phyloP scores from a whole-genome alignment of 176 grass and related monocot genomes.

The Raddia guianensis region DNA sequence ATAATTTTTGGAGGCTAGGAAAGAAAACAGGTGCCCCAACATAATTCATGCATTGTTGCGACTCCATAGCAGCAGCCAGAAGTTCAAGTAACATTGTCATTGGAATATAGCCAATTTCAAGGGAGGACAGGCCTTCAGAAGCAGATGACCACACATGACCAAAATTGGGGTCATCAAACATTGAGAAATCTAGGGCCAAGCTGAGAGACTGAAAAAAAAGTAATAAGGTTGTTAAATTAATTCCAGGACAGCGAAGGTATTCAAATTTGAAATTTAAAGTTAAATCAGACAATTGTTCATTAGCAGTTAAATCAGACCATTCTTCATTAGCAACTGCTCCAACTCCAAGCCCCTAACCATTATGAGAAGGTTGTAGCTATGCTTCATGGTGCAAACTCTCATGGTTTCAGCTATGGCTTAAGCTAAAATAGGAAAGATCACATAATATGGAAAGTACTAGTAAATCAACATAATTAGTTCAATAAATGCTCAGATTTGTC shows the following conservation, averaged over 20 bases:
- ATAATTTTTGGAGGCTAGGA: slow-evolving; percentile 76
- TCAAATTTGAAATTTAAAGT: not conserved
- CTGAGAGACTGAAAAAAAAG: slow-evolving; percentile 65
- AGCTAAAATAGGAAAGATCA: not conserved
- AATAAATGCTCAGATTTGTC: slow-evolving; percentile 14
- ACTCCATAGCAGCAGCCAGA: slow-evolving; percentile 44
- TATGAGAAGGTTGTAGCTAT: not conserved
- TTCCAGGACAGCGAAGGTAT: not conserved
- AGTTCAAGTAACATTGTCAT: slow-evolving; percentile 77
- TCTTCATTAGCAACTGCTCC: not conserved
- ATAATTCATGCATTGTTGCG: slow-evolving; percentile 41
- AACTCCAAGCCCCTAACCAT: not conserved
- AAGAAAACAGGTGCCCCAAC: slow-evolving; percentile 60
- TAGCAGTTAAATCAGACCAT: not conserved
- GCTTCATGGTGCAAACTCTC: not conserved
- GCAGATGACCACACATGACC: slow-evolving; percentile 66
- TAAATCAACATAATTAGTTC: not conserved
- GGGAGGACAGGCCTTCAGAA: slow-evolving; percentile 62
- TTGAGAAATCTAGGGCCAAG: slow-evolving; percentile 83
- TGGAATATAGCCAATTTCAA: slow-evolving; percentile 94
- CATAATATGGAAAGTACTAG: not conserved
- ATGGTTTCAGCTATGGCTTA: not conserved
- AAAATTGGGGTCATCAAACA: slow-evolving; percentile 78
- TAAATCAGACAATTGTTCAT: not conserved
- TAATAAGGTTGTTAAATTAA: slow-evolving; percentile 20